phyloP scores from a whole-genome alignment of 2,329 filamentous ascomycete genomes.

The Colletotrichum nymphaeae region DNA sequence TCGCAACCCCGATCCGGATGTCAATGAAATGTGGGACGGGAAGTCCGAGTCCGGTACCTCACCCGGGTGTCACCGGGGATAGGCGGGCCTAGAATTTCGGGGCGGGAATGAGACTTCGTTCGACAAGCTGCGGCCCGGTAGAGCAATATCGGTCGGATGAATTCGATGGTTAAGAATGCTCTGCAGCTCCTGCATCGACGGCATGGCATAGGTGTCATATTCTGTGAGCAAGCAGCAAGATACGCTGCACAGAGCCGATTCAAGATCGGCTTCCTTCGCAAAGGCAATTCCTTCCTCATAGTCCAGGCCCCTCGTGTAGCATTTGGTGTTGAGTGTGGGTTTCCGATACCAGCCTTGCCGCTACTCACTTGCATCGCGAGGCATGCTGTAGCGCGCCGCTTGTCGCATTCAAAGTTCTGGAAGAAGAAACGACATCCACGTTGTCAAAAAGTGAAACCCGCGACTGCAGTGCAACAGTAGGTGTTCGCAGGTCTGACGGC shows the following conservation, averaged over 20 bases:
- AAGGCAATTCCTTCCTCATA: background rate
- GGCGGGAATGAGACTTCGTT: slow-evolving; percentile 10
- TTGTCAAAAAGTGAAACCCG: slow-evolving; percentile 22
- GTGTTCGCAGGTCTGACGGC: slow-evolving; percentile 12
- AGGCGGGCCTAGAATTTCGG: slow-evolving; percentile 19
- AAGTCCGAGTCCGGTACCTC: slow-evolving; percentile 8
- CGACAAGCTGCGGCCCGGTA: slow-evolving; percentile 5
- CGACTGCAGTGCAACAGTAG: slow-evolving; percentile 15
- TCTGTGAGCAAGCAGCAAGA: background rate
- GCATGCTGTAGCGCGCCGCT: background rate
- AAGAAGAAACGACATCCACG: background rate
- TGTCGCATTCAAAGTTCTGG: background rate
- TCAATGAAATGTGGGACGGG: slow-evolving; percentile 2
- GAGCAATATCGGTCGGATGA: background rate
- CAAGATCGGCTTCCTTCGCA: background rate
- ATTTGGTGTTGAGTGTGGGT: background rate
- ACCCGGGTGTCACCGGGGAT: slow-evolving; percentile 5
- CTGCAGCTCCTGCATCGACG: background rate
- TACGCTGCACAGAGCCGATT: background rate
- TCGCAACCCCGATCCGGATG: background rate
- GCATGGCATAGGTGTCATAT: background rate
- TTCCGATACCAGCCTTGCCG: slow-evolving; percentile 7
- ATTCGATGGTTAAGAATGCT: slow-evolving; percentile 13
- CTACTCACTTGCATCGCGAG: background rate
- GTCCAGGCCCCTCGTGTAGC: background rate